A percentile compares a stretch with the other conserved stretches of the same genome.
Conservation (phyloP, 208 protist species). For the Porcisia hertigi region DNA sequence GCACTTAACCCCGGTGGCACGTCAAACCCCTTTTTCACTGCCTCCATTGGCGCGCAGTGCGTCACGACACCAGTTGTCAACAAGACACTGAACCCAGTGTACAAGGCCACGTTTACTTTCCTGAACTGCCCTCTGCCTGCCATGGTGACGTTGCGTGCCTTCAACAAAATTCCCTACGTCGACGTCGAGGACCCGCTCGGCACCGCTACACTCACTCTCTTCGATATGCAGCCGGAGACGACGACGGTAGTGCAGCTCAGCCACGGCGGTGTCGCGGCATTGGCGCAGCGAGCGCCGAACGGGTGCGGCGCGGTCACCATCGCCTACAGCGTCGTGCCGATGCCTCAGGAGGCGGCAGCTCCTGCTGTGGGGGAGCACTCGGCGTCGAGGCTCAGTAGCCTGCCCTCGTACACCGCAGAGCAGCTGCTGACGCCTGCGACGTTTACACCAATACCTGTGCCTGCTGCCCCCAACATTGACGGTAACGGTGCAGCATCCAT, state of each 20-base stretch:
- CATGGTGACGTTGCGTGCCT: conserved; percentile 60
- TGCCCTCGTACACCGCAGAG: conserved; percentile 8
- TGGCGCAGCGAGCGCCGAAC: conserved; percentile 50
- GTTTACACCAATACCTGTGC: conserved; percentile 24
- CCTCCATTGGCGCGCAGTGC: conserved; percentile 51
- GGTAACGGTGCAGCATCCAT: conserved; percentile 16
- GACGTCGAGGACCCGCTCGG: conserved; percentile 75
- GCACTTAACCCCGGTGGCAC: conserved; percentile 67
- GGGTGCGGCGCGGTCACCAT: conserved; percentile 60
- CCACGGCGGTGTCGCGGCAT: conserved; percentile 62
- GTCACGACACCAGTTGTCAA: conserved; percentile 42
- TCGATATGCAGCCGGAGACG: conserved; percentile 35
- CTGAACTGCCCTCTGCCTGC: conserved; percentile 60
- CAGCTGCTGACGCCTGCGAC: conserved; percentile 11
- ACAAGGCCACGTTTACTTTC: conserved; percentile 62
- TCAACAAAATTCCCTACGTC: conserved; percentile 55
- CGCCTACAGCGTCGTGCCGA: conserved; percentile 49
- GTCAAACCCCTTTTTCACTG: conserved; percentile 75
- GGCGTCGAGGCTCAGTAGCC: neutral
- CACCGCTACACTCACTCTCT: conserved; percentile 72
- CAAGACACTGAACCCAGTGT: conserved; percentile 61
- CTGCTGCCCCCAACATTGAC: conserved; percentile 31
- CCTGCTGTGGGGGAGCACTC: neutral
- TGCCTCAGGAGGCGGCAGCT: neutral
- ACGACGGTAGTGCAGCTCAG: conserved; percentile 52